phyloP scores from a whole-genome alignment of 2,329 filamentous ascomycete genomes.

The Sclerotinia spermophila region DNA sequence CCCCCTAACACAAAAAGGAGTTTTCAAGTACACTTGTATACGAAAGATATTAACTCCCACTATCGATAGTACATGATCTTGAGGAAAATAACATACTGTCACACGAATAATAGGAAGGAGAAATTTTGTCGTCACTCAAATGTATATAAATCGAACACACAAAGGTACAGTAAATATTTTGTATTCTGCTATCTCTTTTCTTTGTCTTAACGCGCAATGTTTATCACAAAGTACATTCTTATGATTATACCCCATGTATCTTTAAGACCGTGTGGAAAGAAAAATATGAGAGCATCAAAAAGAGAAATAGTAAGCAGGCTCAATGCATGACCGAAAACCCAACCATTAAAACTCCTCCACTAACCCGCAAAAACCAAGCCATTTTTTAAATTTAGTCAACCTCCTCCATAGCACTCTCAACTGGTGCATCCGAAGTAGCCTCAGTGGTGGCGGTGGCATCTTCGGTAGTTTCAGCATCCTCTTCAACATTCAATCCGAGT shows the following conservation, averaged over 20 bases:
- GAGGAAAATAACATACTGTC: neutral
- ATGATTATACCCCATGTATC: slow-evolving; percentile 15
- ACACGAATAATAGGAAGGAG: no score
- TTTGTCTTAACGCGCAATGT: slow-evolving; percentile 16
- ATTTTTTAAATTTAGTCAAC: slow-evolving; percentile 69
- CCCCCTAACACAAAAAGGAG: neutral
- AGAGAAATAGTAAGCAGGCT: slow-evolving; percentile 16
- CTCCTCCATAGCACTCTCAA: slow-evolving; percentile 95
- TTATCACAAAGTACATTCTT: slow-evolving; percentile 12
- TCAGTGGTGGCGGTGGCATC: slow-evolving; percentile 59
- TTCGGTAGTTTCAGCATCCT: slow-evolving; percentile 73
- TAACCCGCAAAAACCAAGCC: slow-evolving; percentile 24
- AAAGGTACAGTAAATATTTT: slow-evolving; percentile 12
- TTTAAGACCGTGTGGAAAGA: neutral
- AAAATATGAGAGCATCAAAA: neutral
- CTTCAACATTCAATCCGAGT: slow-evolving; percentile 94
- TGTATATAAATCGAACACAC: slow-evolving; percentile 3
- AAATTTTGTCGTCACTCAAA: neutral
- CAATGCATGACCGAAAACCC: slow-evolving; percentile 25
- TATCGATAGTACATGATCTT: neutral
- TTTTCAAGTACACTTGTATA: neutral
- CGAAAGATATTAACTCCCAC: neutral
- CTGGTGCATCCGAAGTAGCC: slow-evolving; percentile 52
- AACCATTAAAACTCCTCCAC: slow-evolving; percentile 36
- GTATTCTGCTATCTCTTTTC: slow-evolving; percentile 16